Percentiles rank a stretch among this genome's conserved stretches.
Conservation (phyloP, 768 basidiomycete species). For the Calocera viscosa region DNA sequence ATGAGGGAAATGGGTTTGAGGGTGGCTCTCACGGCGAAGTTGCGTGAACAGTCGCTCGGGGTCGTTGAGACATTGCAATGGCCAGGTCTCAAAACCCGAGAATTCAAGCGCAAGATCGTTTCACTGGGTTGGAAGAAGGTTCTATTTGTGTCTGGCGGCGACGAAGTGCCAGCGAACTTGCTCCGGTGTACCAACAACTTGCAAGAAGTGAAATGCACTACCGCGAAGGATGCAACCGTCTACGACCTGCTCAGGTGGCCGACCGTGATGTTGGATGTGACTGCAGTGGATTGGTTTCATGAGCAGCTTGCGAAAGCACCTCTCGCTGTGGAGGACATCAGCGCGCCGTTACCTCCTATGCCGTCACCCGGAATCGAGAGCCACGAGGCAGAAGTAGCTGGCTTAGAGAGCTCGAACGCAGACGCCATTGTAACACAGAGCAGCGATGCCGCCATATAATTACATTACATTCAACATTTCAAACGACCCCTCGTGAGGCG, state of each 20-base stretch:
- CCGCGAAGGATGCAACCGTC: slow-evolving; percentile 55
- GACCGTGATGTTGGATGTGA: slow-evolving; percentile 65
- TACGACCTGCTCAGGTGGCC: slow-evolving; percentile 79
- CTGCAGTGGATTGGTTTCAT: slow-evolving; percentile 71
- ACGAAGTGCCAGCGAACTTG: slow-evolving; percentile 42
- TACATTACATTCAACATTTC: not conserved
- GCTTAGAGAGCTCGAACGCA: not conserved
- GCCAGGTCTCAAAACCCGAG: slow-evolving; percentile 60
- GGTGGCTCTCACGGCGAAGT: slow-evolving; percentile 72
- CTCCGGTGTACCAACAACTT: slow-evolving; percentile 58
- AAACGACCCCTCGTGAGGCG: too few species aligned
- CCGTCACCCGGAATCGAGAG: not conserved
- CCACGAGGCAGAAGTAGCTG: too few species aligned
- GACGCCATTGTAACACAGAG: not conserved
- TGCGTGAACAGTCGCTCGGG: slow-evolving; percentile 60
- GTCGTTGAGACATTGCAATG: slow-evolving; percentile 62
- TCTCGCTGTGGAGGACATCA: not conserved
- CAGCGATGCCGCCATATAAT: not conserved
- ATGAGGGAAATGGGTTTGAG: slow-evolving; percentile 87
- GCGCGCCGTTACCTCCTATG: not conserved
- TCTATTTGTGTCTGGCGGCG: slow-evolving; percentile 60
- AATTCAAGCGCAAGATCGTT: slow-evolving; percentile 49
- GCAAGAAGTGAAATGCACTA: slow-evolving; percentile 49
- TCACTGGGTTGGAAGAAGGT: slow-evolving; percentile 57
- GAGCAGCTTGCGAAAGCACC: slow-evolving; percentile 40